Conservation (phyloP, 1,139 yeast genomes). For the Scheffersomyces cryptocercus region DNA sequence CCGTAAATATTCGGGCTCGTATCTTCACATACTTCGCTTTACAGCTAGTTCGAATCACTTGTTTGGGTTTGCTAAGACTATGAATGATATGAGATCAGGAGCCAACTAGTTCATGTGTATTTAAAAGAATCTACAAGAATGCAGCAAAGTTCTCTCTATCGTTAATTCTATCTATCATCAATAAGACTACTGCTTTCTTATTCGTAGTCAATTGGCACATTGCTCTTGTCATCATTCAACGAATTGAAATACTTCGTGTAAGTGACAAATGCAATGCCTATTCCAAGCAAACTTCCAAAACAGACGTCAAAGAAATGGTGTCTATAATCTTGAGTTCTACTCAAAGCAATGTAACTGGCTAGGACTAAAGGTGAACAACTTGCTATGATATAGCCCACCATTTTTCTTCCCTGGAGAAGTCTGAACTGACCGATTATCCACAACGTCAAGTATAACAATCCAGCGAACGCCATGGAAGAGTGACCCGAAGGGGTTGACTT, state of each 20-base stretch:
- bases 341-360: slow-evolving; percentile 48
- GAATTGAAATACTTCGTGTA: slow-evolving; percentile 17
- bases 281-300: slow-evolving; percentile 38
- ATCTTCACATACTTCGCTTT: too few species aligned
- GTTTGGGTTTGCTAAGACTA: too few species aligned
- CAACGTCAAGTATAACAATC: slow-evolving; percentile 55
- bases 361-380: slow-evolving; percentile 29
- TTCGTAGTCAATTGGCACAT: slow-evolving; percentile 11
- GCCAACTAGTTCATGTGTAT: too few species aligned
- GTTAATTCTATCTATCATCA: too few species aligned
- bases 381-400: slow-evolving; percentile 6
- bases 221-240: slow-evolving; percentile 7
- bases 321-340: slow-evolving; percentile 45
- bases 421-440: slow-evolving; percentile 25
- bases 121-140: too few species aligned
- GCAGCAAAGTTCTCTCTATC: too few species aligned
- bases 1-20: too few species aligned
- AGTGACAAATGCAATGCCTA: slow-evolving; percentile 11
- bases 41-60: too few species aligned
- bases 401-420: slow-evolving; percentile 7
- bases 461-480: slow-evolving; percentile 67
- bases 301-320: slow-evolving; percentile 46
- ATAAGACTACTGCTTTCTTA: too few species aligned
- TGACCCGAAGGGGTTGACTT: slow-evolving; percentile 86
- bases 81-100: too few species aligned